phyloP scores from a whole-genome alignment of 176 grass and related monocot genomes.

The Metroxylon sagu region DNA sequence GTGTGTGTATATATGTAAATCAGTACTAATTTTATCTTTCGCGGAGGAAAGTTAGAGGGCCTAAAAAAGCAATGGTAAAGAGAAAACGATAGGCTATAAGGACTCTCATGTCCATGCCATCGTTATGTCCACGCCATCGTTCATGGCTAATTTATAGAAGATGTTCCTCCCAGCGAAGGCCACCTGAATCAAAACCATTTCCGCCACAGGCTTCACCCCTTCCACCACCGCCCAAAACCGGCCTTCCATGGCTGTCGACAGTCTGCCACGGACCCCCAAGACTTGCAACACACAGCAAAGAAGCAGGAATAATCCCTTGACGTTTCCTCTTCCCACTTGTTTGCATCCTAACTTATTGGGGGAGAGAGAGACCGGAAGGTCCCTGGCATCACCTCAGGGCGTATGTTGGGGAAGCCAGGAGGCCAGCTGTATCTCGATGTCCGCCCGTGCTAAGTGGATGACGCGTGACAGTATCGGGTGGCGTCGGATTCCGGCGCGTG shows the following conservation, averaged over 20 bases:
- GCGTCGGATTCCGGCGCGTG: not conserved
- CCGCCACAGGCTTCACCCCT: conserved; percentile 37
- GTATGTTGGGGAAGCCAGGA: too few species aligned
- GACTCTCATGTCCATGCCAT: conserved; percentile 87
- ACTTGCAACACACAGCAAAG: too few species aligned
- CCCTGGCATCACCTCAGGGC: too few species aligned
- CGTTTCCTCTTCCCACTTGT: too few species aligned
- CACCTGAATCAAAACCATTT: conserved; percentile 61
- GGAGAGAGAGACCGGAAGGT: conserved; percentile 2
- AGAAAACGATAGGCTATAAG: conserved; percentile 68
- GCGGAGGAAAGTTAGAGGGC: conserved; percentile 52
- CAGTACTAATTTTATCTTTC: conserved; percentile 40
- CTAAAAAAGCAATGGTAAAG: conserved; percentile 65
- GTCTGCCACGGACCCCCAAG: too few species aligned
- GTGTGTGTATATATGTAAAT: too few species aligned
- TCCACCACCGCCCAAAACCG: conserved; percentile 14
- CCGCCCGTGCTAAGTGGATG: conserved; percentile 4
- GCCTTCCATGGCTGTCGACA: too few species aligned
- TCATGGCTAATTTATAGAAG: conserved; percentile 82
- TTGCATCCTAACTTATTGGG: not conserved
- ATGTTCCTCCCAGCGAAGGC: conserved; percentile 68
- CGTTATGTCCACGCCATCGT: conserved; percentile 85
- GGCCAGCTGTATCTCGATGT: too few species aligned
- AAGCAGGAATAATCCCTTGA: too few species aligned
- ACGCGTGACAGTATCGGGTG: conserved; percentile 2